Conservation (phyloP, 768 basidiomycete species). For the Tulasnella sp. region DNA sequence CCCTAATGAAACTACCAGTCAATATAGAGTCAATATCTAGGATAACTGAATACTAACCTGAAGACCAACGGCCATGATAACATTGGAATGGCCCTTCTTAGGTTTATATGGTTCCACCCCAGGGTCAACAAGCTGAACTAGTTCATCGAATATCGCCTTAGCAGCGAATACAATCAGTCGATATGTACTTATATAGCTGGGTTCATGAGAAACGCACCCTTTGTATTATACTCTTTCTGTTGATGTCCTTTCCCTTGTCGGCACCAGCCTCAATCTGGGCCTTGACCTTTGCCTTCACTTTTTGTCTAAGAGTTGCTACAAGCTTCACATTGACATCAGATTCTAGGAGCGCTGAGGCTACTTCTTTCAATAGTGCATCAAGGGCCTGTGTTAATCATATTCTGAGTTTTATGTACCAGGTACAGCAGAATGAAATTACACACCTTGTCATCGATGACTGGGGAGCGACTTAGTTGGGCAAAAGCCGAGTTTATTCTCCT, state of each 20-base stretch:
- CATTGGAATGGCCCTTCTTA: slow-evolving; percentile 83
- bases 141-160: slow-evolving; percentile 92
- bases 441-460: slow-evolving; percentile 87
- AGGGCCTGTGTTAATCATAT: slow-evolving; percentile 47
- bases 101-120: slow-evolving; percentile 94
- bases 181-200: background rate
- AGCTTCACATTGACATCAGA: slow-evolving; percentile 98
- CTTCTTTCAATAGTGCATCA: slow-evolving; percentile 88
- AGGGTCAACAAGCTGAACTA: slow-evolving; percentile 89
- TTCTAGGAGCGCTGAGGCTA: slow-evolving; percentile 85
- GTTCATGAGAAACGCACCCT: slow-evolving; percentile 42
- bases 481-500: slow-evolving; percentile 88
- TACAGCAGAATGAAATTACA: slow-evolving; percentile 16
- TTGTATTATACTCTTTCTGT: slow-evolving; percentile 79
- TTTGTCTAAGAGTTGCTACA: slow-evolving; percentile 71
- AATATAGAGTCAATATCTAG: background rate
- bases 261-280: slow-evolving; percentile 52
- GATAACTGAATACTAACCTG: slow-evolving; percentile 40
- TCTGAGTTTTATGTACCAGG: background rate
- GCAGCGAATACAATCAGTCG: background rate
- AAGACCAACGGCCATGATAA: slow-evolving; percentile 95
- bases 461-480: slow-evolving; percentile 71
- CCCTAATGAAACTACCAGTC: slow-evolving; percentile 39
- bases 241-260: slow-evolving; percentile 66
- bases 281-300: slow-evolving; percentile 85